These are phyloP conservation scores for Xylariales sp. DNA, from an alignment of 2,329 filamentous ascomycete genomes.

Conservation along the genomic window DNA sequence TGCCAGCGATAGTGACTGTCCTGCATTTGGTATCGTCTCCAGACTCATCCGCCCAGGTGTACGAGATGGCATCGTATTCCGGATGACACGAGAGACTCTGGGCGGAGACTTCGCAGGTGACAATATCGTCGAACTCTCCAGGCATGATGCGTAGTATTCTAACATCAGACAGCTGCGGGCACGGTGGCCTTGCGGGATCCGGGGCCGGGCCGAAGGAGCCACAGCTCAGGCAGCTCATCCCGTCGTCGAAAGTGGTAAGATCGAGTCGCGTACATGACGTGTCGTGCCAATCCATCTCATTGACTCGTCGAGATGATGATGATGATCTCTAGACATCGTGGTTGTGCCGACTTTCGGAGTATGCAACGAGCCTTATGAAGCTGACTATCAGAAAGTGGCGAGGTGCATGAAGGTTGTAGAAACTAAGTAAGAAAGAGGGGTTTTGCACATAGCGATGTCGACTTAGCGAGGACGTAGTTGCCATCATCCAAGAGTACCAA, in stretches of 20 bases:
- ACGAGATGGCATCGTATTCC: slow-evolving; percentile 13
- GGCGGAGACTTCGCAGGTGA: slow-evolving; percentile 8
- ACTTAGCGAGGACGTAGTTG: too few species aligned
- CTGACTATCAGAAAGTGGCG: too few species aligned
- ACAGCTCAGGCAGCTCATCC: slow-evolving; percentile 9
- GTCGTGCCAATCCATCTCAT: slow-evolving; percentile 12
- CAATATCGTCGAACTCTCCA: slow-evolving; percentile 1
- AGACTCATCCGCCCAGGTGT: slow-evolving; percentile 13
- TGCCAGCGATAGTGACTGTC: slow-evolving; percentile 6
- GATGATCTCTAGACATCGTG: too few species aligned
- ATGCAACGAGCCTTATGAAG: too few species aligned
- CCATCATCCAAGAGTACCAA: too few species aligned
- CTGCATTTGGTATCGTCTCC: slow-evolving; percentile 1
- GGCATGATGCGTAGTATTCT: slow-evolving; percentile 7
- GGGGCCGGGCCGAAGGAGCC: slow-evolving; percentile 9
- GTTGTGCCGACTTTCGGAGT: too few species aligned
- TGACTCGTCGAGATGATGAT: too few species aligned
- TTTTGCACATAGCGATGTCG: too few species aligned
- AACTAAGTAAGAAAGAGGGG: too few species aligned
- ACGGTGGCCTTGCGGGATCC: not conserved
- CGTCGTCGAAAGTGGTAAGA: slow-evolving; percentile 1
- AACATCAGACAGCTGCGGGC: slow-evolving; percentile 9
- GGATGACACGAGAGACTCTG: not conserved
- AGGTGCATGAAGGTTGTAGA: too few species aligned
- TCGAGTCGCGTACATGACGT: slow-evolving; percentile 9